Conservation (phyloP, 83 land plant genomes). For the Isoetes engelmannii region DNA sequence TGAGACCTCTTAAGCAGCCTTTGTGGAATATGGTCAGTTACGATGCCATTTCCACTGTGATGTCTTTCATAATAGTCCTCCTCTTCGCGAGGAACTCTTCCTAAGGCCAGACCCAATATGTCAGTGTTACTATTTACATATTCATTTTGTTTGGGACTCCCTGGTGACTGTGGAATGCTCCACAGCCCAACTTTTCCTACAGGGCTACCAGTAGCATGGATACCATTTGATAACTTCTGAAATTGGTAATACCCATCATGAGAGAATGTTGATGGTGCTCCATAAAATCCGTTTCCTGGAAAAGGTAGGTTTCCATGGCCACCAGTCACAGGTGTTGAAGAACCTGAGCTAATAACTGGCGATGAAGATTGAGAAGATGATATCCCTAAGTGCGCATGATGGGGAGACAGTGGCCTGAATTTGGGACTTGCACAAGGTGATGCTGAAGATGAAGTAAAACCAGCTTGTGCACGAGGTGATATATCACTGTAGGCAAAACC, state of each 20-base stretch:
- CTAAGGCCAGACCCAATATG: constrained; percentile 9
- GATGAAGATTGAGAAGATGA: constrained; percentile 9
- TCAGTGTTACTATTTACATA: background rate
- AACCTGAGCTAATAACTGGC: constrained; percentile 12
- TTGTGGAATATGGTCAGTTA: constrained; percentile 2
- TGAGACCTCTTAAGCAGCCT: background rate
- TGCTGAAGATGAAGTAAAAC: constrained; percentile 7
- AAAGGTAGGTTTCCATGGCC: constrained; percentile 8
- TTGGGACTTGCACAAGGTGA: constrained; percentile 10
- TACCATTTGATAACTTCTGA: background rate
- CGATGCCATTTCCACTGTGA: background rate
- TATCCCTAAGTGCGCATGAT: constrained; percentile 5
- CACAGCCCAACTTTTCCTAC: constrained; percentile 6
- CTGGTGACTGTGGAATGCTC: constrained; percentile 10
- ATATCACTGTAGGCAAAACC: background rate
- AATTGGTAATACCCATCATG: background rate
- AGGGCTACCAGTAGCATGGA: background rate
- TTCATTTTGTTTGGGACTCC: constrained; percentile 3
- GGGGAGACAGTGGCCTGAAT: background rate
- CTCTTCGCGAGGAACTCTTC: constrained; percentile 7
- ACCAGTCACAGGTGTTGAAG: constrained; percentile 9
- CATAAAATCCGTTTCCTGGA: constrained; percentile 1
- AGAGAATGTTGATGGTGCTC: background rate
- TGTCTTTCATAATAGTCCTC: background rate
- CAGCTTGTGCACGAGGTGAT: constrained; percentile 6